These are phyloP conservation scores for Symbiodinium natans DNA, from an alignment of 73 alveolate species.

Conservation along the genomic window DNA sequence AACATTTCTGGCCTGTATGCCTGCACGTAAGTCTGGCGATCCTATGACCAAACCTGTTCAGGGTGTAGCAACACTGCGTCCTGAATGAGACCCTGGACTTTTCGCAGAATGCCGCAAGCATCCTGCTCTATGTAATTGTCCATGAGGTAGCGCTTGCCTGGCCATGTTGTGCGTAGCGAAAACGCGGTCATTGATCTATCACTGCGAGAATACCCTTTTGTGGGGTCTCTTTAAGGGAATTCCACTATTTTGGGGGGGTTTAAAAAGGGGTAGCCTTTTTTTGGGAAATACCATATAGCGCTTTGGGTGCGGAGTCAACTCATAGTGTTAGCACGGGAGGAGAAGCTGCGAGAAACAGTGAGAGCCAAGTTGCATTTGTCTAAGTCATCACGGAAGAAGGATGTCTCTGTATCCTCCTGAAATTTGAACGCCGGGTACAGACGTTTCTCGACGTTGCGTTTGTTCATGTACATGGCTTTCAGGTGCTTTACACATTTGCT, in stretches of 20 bases:
- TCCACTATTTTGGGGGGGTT: no score
- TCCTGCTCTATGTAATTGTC: neutral
- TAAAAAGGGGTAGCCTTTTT: no score
- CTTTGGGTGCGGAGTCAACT: no score
- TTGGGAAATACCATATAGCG: no score
- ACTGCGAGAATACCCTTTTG: no score
- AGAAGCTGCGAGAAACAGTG: neutral
- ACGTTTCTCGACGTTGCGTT: neutral
- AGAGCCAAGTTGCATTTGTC: neutral
- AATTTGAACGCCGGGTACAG: neutral
- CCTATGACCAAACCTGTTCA: no score
- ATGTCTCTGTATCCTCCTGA: neutral
- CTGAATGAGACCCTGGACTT: neutral
- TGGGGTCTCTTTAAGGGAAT: no score
- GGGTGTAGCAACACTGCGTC: no score
- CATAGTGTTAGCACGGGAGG: neutral
- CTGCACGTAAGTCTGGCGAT: no score
- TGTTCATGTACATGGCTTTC: neutral
- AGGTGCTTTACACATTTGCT: neutral
- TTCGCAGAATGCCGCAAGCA: neutral
- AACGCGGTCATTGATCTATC: no score
- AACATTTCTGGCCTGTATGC: no score
- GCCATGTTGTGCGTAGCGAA: neutral
- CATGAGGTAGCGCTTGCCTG: neutral
- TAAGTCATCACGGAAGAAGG: neutral